Percentiles rank a stretch among this genome's conserved stretches.
Conservation (phyloP, 2,329 filamentous ascomycete genomes). For the Aspergillus phoenicis region DNA sequence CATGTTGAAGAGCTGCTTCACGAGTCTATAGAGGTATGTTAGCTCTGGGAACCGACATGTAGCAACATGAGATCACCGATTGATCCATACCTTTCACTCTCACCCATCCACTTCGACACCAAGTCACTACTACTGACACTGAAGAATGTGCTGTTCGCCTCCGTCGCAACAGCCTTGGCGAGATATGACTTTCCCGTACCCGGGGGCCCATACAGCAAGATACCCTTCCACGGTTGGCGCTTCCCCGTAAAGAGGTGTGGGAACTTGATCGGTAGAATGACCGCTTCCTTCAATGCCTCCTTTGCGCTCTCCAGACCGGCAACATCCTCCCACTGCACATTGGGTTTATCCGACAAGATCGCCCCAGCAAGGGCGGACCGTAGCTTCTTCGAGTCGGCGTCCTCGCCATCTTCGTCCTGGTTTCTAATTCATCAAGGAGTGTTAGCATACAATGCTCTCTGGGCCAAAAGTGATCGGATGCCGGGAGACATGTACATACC, state of each 20-base stretch:
- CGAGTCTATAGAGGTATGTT: slow-evolving; percentile 61
- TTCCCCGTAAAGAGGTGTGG: slow-evolving; percentile 95
- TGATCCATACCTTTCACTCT: slow-evolving; percentile 79
- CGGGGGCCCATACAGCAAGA: slow-evolving; percentile 90
- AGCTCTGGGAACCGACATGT: slow-evolving; percentile 10
- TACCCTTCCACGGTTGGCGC: slow-evolving; percentile 97
- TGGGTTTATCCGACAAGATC: slow-evolving; percentile 92
- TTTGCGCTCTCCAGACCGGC: slow-evolving; percentile 92
- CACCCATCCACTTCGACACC: slow-evolving; percentile 99
- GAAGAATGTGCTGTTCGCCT: slow-evolving; percentile 99
- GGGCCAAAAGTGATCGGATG: slow-evolving; percentile 2
- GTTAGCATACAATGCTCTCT: slow-evolving; percentile 1
- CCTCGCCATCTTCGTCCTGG: slow-evolving; percentile 68
- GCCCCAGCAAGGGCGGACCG: slow-evolving; percentile 86
- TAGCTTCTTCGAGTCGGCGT: slow-evolving; percentile 94
- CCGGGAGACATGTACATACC: slow-evolving; percentile 41
- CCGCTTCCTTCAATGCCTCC: slow-evolving; percentile 95
- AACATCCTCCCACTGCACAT: slow-evolving; percentile 97
- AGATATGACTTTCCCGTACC: slow-evolving; percentile 98
- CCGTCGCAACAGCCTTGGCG: slow-evolving; percentile 95
- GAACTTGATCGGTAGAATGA: slow-evolving; percentile 97
- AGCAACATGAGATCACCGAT: not conserved
- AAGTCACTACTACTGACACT: slow-evolving; percentile 96
- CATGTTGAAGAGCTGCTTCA: slow-evolving; percentile 97
- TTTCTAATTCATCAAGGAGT: slow-evolving; percentile 33